Evolutionary conservation across 257 asterid species (phyloP), one percentile per base, ranked within the genome.

Genomic region (Handroanthus guayacan): DNA sequence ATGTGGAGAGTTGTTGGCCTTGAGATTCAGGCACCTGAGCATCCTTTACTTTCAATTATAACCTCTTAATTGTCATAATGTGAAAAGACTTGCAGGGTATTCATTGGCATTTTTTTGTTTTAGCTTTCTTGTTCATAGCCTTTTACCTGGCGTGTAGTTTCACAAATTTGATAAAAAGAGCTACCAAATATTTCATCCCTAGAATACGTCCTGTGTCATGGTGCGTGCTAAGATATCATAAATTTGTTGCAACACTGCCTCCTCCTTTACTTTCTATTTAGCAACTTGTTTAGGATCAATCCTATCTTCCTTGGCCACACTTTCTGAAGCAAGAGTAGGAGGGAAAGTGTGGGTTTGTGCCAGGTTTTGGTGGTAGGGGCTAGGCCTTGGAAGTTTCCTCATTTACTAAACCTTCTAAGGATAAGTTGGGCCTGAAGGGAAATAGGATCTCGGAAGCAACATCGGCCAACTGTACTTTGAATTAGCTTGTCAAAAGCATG

Each of bases 21-120:
- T 34, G 60, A 44, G 31, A 4, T 56, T 65, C 66, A 52, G 54
- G 79, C 41, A 31, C 72, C 72, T 8, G 10, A 61, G 16, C 62
- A 10, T 41, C 64, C 20, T 13, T 72, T 58, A 60, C 8, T 61
- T 63, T 63, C 47, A 20, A 17, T 44, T 11, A 16, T 66, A 18
- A 66, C 44, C 56, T 43, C 56, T 45, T 9, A 43, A 66, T 25
- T 66, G 56, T 56, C 37, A 16, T 43, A 66, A 52, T n/a, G 45
- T 9, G 25, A 71, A 43, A 4, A 10, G 62, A 4, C 14, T 14
- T 16, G n/a, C 7, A 13, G 74, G 17, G 36, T 25, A 72, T 58
- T 25, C 36, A 63, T 63, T 63, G 51, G 2, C 69, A 10, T 0
- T 47, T n/a, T 47, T 47, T 47, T 11, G 4, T 47, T 47, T 1